These are phyloP conservation scores for Pythium pyrilobum DNA, from an alignment of 352 stramenopile genomes.

Conservation along the genomic window DNA sequence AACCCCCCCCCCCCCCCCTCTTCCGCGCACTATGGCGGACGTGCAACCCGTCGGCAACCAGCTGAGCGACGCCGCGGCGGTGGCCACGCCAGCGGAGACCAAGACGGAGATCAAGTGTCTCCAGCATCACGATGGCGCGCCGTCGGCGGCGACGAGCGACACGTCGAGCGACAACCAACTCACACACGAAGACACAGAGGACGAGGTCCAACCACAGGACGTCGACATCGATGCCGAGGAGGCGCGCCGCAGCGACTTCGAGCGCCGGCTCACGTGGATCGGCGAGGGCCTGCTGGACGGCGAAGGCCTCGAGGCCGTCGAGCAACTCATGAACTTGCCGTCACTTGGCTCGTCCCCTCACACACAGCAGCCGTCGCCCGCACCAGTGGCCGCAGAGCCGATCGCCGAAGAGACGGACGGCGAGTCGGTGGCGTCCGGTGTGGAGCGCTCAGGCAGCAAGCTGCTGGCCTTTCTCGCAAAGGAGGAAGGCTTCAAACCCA, in stretches of 20 bases:
- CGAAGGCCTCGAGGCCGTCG: slow-evolving; percentile 41
- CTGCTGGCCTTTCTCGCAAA: slow-evolving; percentile 42
- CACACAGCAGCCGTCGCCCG: neutral
- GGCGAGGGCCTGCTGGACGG: slow-evolving; percentile 57
- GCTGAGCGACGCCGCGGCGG: neutral
- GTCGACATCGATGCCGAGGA: slow-evolving; percentile 14
- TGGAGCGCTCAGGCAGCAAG: slow-evolving; percentile 25
- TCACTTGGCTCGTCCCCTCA: slow-evolving; percentile 2
- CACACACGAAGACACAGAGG: slow-evolving; percentile 9
- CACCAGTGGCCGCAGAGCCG: neutral
- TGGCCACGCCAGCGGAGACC: neutral
- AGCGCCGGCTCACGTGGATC: slow-evolving; percentile 59
- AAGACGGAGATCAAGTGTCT: slow-evolving; percentile 14
- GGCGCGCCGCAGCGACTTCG: slow-evolving; percentile 19
- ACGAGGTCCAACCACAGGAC: neutral
- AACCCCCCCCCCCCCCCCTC: neutral
- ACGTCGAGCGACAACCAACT: slow-evolving; percentile 14
- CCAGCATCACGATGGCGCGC: neutral
- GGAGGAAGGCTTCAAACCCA: slow-evolving; percentile 22
- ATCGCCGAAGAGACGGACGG: neutral
- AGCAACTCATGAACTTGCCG: slow-evolving; percentile 35
- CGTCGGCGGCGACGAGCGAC: slow-evolving; percentile 1
- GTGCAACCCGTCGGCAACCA: slow-evolving; percentile 8
- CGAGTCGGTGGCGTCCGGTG: neutral
- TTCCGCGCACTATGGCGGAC: slow-evolving; percentile 11